phyloP scores from a whole-genome alignment of 2,329 filamentous ascomycete species.

The Beauveria medogensis region DNA sequence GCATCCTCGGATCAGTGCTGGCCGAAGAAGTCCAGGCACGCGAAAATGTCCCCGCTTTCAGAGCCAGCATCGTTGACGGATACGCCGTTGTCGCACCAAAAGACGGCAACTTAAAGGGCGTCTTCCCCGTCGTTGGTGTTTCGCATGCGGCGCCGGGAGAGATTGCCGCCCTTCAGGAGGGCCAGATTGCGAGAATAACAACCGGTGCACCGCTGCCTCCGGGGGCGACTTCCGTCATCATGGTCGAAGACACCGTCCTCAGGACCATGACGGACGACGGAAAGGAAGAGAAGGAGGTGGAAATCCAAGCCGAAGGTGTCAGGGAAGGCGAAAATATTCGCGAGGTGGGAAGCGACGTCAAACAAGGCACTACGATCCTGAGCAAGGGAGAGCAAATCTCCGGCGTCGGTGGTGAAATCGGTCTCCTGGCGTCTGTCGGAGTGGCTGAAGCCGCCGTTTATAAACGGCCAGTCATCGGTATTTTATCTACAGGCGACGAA shows the following conservation, averaged over 20 bases:
- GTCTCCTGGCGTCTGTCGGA: conserved; percentile 79
- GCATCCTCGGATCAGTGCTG: conserved; percentile 67
- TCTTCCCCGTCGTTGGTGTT: conserved; percentile 78
- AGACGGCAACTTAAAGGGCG: conserved; percentile 60
- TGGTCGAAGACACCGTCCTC: conserved; percentile 82
- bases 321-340: conserved; percentile 78
- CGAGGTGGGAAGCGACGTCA: conserved; percentile 83
- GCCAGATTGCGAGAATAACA: conserved; percentile 82
- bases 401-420: conserved; percentile 81
- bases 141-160: conserved; percentile 76
- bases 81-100: conserved; percentile 72
- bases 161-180: conserved; percentile 55
- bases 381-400: conserved; percentile 75
- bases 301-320: conserved; percentile 73
- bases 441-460: conserved; percentile 63
- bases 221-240: conserved; percentile 84
- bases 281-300: conserved; percentile 76
- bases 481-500: conserved; percentile 92
- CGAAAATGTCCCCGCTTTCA: conserved; percentile 85
- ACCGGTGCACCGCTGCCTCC: conserved; percentile 87
- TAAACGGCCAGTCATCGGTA: conserved; percentile 68
- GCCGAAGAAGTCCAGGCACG: conserved; percentile 72
- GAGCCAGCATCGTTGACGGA: conserved; percentile 93
- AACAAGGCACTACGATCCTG: conserved; percentile 61
- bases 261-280: conserved; percentile 69